Percentiles rank a stretch among this genome's conserved stretches.
Conservation (phyloP, 2,329 filamentous ascomycete species). For the Apiospora hydei region DNA sequence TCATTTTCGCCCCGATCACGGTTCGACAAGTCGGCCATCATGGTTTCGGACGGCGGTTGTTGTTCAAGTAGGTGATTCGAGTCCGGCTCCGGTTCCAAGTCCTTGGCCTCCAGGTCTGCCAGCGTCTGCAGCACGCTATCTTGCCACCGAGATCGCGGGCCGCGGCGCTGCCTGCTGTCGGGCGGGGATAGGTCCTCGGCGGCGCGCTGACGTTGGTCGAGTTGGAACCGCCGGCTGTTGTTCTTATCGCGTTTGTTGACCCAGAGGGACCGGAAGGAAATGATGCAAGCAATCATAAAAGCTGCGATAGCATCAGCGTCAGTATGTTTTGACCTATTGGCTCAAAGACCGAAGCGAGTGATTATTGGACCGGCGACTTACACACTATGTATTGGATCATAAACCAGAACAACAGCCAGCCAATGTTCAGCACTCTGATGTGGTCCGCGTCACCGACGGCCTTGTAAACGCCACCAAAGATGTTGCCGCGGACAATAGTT, state of each 20-base stretch:
- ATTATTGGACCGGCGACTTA: background rate
- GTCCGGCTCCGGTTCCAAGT: background rate
- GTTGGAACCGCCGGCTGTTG: background rate
- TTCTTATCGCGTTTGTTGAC: constrained; percentile 28
- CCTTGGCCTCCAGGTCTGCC: background rate
- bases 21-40: background rate
- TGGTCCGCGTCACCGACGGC: background rate
- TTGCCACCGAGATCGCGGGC: background rate
- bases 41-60: background rate
- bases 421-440: background rate
- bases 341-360: background rate
- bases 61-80: background rate
- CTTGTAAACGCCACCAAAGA: constrained; percentile 30
- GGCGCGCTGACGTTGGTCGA: background rate
- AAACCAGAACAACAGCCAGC: constrained; percentile 34
- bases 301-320: constrained; percentile 14
- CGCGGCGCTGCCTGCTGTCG: background rate
- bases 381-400: constrained; percentile 29
- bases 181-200: background rate
- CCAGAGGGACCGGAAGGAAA: constrained; percentile 35
- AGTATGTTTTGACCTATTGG: background rate
- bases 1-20: background rate
- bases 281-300: constrained; percentile 33
- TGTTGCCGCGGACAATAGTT: constrained; percentile 32
- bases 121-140: background rate